Evolutionary conservation across 441 rosid genomes (phyloP), one percentile per base, ranked within the genome.

Genomic region (Geranium incanum): DNA sequence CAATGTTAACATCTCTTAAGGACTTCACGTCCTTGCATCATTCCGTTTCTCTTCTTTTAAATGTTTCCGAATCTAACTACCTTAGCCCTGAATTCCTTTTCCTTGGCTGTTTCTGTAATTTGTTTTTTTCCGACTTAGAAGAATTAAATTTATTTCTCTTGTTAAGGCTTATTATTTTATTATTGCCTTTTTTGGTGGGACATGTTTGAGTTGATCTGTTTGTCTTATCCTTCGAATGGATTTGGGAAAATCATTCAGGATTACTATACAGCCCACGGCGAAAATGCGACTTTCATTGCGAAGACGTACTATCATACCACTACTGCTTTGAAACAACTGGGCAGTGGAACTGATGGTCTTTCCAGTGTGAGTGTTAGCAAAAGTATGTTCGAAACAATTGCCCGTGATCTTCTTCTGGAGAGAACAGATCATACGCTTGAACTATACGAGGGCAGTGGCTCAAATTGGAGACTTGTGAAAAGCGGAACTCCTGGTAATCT

Each of bases 401-500:
- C 85, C 65, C 85, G 99, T 38, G 91, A 95, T 81, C 86, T 95
- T 79, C 92, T 95, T 60, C 80, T 92, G 85, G 99, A 92, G 78
- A 84, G 97, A 75, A 92, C 93, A 38, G 97, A 92, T 76, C 98
- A 86, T 57, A 92, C 97, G 3, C 80, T 92, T 45, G 98, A 95
- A 83, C 86, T 92, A 70, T 95, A 88, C 55, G 96, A 92, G 65
- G 99, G 99, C 33, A 92, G 90, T 76, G 98, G 98, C 36, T 90
- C 99, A 67, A 88, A 88, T 68, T 95, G 99, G 98, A 90, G 85
- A 75, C 81, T 92, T 71, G 84, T 86, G 74, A 95, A 85, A 81
- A 84, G 85, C 60, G 99, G 89, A 66, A 89, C 93, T 76, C 99
- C 98, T 73, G 99, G 98, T 74, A 92, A 90, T 85, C 81, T 95